phyloP scores from a whole-genome alignment of 2,329 filamentous ascomycete genomes.

The Tolypocladium paradoxum region DNA sequence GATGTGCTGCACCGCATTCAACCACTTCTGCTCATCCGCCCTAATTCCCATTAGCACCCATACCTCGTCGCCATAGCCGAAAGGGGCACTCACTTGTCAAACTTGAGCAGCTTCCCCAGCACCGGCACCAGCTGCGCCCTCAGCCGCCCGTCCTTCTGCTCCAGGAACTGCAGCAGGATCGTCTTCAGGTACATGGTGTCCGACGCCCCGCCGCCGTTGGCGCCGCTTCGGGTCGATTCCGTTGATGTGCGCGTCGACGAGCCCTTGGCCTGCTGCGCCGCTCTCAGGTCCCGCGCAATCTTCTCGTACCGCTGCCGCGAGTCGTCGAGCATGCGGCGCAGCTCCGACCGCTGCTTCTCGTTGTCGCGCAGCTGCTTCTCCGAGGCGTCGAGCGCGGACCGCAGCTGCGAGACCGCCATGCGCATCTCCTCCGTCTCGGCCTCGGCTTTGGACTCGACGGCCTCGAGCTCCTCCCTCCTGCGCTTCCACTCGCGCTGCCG shows the following conservation, averaged over 20 bases:
- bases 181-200: conserved; percentile 67
- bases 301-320: conserved; percentile 68
- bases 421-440: conserved; percentile 69
- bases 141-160: conserved; percentile 68
- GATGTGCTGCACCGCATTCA: conserved; percentile 56
- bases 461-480: conserved; percentile 66
- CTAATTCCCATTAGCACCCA: conserved; percentile 19
- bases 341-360: conserved; percentile 69
- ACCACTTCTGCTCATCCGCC: conserved; percentile 76
- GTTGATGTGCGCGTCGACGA: conserved; percentile 32
- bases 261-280: conserved; percentile 31
- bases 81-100: conserved; percentile 53
- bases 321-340: conserved; percentile 69
- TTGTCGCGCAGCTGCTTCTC: conserved; percentile 76
- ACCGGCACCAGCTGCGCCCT: conserved; percentile 69
- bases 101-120: conserved; percentile 62
- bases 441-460: conserved; percentile 53
- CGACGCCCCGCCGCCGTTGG: conserved; percentile 11
- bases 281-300: conserved; percentile 55
- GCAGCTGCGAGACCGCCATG: conserved; percentile 64
- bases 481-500: conserved; percentile 65
- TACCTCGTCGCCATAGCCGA: background rate
- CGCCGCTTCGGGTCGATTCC: conserved; percentile 25
- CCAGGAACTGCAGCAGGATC: conserved; percentile 69
- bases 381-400: conserved; percentile 73